Evolutionary conservation across 768 basidiomycete species (phyloP), one percentile per base, ranked within the genome.

Genomic region (Auricularia sp.): DNA sequence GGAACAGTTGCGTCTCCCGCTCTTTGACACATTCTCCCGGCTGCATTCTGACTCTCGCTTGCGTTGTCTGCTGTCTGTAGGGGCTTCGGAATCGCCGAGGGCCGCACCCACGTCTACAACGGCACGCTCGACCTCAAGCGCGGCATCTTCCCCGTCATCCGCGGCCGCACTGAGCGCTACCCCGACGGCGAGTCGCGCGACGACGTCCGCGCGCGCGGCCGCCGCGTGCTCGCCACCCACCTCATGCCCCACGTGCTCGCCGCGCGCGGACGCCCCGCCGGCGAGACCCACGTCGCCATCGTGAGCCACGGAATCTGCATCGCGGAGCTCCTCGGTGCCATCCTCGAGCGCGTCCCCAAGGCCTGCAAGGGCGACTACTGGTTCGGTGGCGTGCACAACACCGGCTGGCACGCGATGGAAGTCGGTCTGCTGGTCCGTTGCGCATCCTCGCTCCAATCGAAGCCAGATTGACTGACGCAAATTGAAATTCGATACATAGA

Each of bases 271-370:
- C 39, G 21, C 42, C 39, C 34, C 16, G 35, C 16, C 29, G 67
- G 73, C 71, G 70, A 78, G 24, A 79, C 78, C 1, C 75, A 76
- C 29, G 72, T 91, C 33, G 88, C 84, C 1, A 69, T 92, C 45
- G 85, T 90, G 59, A 90, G 89, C 74, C 90, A 93, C 73, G 89
- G 91, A 0, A 69, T 89, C 24, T 86, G 85, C 73, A 87, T 92
- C 56, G 76, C 75, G 34, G 85, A 87, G 42, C 54, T 69, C 7
- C 42, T 64, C 29, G 63, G 51, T 18, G 65, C 61, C 8, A 24
- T 62, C 14, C 24, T 62, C 13, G 14, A 35, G 21, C 62, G 62
- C 36, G 56, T 59, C 11, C 56, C 56, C 24, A 29, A 18, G 7
- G 14, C 34, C 6, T 4, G 13, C 16, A 6, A 29, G 6, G 14